Evolutionary conservation across 2,329 filamentous ascomycete genomes (phyloP).

Genomic region (Xenoacremonium recifei): DNA sequence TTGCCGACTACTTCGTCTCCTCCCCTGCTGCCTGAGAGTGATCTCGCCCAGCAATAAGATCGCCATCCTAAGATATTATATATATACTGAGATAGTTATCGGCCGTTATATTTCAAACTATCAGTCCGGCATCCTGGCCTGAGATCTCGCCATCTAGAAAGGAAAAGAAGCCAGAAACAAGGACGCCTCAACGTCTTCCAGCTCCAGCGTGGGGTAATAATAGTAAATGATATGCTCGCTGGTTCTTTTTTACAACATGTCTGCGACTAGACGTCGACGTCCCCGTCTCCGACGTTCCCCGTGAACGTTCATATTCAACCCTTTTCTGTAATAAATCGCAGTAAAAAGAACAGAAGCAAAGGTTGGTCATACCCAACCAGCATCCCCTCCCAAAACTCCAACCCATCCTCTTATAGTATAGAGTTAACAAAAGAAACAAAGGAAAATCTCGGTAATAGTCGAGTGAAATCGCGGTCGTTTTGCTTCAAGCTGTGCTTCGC

Average conservation of each 20-base stretch:
- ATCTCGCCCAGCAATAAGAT: too few relatives aligned
- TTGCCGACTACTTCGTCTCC: too few relatives aligned
- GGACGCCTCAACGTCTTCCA: slow-evolving; percentile 8
- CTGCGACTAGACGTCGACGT: slow-evolving; percentile 16
- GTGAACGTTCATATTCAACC: slow-evolving; percentile 18
- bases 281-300: slow-evolving; percentile 7
- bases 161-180: slow-evolving; percentile 2
- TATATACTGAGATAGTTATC: slow-evolving; percentile 25
- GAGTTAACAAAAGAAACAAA: slow-evolving; percentile 33
- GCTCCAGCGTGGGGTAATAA: slow-evolving; percentile 7
- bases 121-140: slow-evolving; percentile 20
- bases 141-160: slow-evolving; percentile 16
- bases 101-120: slow-evolving; percentile 23
- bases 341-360: slow-evolving; percentile 17
- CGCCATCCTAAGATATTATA: too few relatives aligned
- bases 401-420: slow-evolving; percentile 22
- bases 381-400: slow-evolving; percentile 26
- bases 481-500: slow-evolving; percentile 31
- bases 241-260: slow-evolving; percentile 23
- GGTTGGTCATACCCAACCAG: slow-evolving; percentile 22
- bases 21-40: too few relatives aligned
- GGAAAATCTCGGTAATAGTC: too few relatives aligned
- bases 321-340: slow-evolving; percentile 16
- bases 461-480: slow-evolving; percentile 24
- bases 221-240: slow-evolving; percentile 20